Evolutionary conservation across 495 filamentous ascomycete genomes (phyloP), one percentile per base, ranked within the genome.

Genomic region (Penicillium egyptiacum): DNA sequence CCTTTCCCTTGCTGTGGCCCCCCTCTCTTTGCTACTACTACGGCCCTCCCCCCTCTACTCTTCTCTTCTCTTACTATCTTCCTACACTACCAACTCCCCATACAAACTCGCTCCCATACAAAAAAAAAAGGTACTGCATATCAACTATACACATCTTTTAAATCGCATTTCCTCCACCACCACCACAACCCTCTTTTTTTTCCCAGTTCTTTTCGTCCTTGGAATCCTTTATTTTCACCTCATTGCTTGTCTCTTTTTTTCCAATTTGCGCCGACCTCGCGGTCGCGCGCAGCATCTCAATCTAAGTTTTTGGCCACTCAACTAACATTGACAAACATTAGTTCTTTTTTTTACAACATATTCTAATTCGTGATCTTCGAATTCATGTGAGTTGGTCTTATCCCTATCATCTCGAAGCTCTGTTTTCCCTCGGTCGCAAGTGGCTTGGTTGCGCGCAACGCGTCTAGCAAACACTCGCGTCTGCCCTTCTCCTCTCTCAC

Each of bases 101-200:
- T 81, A 85, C 81, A 83, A 84, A 79, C 75, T 79, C 75, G 70
- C 76, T 77, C 79, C 79, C 77, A 72, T 69, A 77, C 67, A 75
- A 73, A 75, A 76, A 75, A 76, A 77, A 76, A 77, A 71, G 75
- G 68, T 75, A 71, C 73, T 73, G 68, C 70, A 73, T 71, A 73
- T 66, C 66, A 64, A 64, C 63, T 61, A 28, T 61, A 61, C 66
- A 61, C 57, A n/a, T n/a, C n/a, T 52, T 55, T 59, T 56, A 49
- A 35, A 56, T 41, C 68, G 58, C 60, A 44, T 50, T 60, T 55
- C 49, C 51, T 43, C 59, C 59, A 61, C 56, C 53, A 65, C 61
- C 46, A 60, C 51, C 58, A 55, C 45, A 33, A 44, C 49, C 40
- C 19, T 49, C 51, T 67, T 59, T 64, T 65, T 68, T 68, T 61